These are phyloP conservation scores for Suillus alpinus DNA, from an alignment of 768 basidiomycete genomes.

Conservation along the genomic window DNA sequence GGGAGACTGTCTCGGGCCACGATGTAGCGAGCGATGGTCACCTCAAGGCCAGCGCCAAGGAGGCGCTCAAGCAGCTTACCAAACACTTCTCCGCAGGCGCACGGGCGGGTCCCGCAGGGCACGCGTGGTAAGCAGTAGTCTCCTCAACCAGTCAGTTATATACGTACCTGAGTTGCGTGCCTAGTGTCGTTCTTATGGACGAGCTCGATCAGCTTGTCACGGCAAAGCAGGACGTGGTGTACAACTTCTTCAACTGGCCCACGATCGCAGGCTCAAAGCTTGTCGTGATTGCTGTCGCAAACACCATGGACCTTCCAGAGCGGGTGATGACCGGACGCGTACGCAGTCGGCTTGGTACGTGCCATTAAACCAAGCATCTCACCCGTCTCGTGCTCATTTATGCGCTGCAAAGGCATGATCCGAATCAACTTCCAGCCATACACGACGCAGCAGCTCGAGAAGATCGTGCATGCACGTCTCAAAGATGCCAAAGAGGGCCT, in stretches of 20 bases:
- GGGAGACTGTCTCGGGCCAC: constrained; percentile 89
- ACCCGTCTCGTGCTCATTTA: background rate
- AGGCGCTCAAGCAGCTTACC: constrained; percentile 77
- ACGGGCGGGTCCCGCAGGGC: constrained; percentile 70
- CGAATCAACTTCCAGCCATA: constrained; percentile 94
- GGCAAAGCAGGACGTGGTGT: constrained; percentile 95
- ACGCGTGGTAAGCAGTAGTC: constrained; percentile 70
- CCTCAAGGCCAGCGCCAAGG: constrained; percentile 69
- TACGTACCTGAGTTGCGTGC: constrained; percentile 4
- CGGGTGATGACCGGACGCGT: constrained; percentile 91
- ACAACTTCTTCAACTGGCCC: constrained; percentile 99
- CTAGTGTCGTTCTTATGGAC: constrained; percentile 94
- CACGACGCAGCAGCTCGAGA: constrained; percentile 68
- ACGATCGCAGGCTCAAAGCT: constrained; percentile 84
- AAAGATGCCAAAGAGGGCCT: constrained; percentile 53
- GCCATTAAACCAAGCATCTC: background rate
- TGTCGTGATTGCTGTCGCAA: constrained; percentile 95
- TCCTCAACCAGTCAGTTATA: background rate
- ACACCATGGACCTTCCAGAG: constrained; percentile 97
- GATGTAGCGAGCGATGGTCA: constrained; percentile 61
- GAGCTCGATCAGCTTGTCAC: constrained; percentile 97
- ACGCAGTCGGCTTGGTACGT: constrained; percentile 82
- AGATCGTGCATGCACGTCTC: constrained; percentile 85
- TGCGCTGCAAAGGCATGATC: constrained; percentile 64
- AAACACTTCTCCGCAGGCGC: constrained; percentile 70